Percentiles rank a stretch among this genome's conserved stretches.
These are phyloP conservation scores for Ceratobasidium sp. DNA, from an alignment of 1,284 basidiomycete species.

Conservation along the genomic window DNA sequence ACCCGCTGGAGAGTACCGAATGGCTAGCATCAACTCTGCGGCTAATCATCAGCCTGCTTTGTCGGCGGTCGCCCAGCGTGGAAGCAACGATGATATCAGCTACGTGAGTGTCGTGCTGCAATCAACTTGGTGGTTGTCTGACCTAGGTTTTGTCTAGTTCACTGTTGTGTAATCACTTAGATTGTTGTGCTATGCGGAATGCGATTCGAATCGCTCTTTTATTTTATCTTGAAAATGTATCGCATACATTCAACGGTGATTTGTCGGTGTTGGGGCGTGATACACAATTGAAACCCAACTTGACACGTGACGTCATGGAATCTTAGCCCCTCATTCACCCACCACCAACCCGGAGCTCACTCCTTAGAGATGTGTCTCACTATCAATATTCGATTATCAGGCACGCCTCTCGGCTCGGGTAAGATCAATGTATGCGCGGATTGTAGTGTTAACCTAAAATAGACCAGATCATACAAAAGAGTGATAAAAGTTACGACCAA, in stretches of 20 bases:
- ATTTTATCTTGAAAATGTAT: background rate
- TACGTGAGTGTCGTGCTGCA: conserved; percentile 56
- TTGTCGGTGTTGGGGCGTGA: too few relatives aligned
- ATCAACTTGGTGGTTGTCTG: conserved; percentile 45
- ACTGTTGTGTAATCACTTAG: conserved; percentile 53
- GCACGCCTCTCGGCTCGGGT: background rate
- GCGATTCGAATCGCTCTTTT: background rate
- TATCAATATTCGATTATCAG: background rate
- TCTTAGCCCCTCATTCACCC: background rate
- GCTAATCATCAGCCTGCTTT: conserved; percentile 72
- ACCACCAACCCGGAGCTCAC: too few relatives aligned
- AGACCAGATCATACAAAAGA: conserved; percentile 7
- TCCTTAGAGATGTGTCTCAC: too few relatives aligned
- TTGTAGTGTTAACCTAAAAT: background rate
- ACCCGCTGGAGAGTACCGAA: conserved; percentile 65
- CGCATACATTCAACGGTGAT: too few relatives aligned
- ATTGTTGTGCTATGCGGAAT: background rate
- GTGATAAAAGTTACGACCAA: background rate
- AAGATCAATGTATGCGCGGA: background rate
- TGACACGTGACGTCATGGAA: background rate
- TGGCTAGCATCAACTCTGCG: conserved; percentile 64
- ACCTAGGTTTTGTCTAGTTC: conserved; percentile 51
- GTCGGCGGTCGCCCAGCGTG: conserved; percentile 67
- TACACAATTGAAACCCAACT: background rate
- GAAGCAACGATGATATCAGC: conserved; percentile 62